These are phyloP conservation scores for Colletotrichum cuscutae DNA, from an alignment of 2,329 filamentous ascomycete species.

Conservation along the genomic window DNA sequence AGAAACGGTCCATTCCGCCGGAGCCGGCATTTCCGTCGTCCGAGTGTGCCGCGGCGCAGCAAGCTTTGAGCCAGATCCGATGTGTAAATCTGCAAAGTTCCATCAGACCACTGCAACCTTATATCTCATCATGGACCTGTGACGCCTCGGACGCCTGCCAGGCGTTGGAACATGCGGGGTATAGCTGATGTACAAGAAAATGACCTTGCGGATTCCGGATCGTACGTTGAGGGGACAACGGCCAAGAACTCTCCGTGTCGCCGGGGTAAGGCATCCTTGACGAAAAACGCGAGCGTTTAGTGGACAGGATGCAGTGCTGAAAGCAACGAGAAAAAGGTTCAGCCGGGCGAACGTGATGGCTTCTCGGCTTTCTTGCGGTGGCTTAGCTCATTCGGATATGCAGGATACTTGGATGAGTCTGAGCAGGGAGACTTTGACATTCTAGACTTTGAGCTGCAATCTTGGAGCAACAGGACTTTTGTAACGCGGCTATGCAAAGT, in stretches of 20 bases:
- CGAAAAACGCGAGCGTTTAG: neutral
- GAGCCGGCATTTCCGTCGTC: neutral
- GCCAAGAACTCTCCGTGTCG: neutral
- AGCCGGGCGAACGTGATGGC: neutral
- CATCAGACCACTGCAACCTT: neutral
- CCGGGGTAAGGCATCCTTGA: neutral
- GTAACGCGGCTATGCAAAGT: neutral
- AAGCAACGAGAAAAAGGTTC: neutral
- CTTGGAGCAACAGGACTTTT: neutral
- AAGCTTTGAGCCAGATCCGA: neutral
- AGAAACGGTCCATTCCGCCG: neutral
- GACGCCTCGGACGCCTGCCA: neutral
- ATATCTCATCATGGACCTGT: neutral
- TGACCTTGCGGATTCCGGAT: neutral
- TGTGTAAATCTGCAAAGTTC: neutral
- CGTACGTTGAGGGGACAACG: neutral
- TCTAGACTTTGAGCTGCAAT: neutral
- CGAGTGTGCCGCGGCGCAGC: neutral
- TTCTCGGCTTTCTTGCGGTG: neutral
- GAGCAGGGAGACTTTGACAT: neutral
- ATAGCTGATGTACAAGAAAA: neutral
- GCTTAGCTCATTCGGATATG: neutral
- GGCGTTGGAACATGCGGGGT: neutral
- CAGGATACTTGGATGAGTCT: neutral
- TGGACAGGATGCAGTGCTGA: neutral